Conservation (phyloP, 768 basidiomycete genomes). For the Trametes cingulata region DNA sequence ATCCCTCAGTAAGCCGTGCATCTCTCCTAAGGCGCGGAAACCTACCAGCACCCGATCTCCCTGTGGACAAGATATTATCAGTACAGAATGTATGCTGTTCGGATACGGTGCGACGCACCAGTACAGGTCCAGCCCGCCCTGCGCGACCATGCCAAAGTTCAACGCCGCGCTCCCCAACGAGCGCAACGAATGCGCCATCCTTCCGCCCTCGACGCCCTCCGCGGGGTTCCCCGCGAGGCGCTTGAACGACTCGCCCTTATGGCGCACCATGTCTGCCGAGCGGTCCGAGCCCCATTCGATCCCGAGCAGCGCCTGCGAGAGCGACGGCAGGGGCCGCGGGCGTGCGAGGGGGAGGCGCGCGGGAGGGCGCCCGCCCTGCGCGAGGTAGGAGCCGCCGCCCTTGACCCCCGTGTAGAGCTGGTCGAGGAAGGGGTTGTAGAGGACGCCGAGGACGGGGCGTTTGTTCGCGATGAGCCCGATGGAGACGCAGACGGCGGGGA, state of each 20-base stretch:
- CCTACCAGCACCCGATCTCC: conserved; percentile 79
- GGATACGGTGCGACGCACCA: conserved; percentile 53
- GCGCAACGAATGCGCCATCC: conserved; percentile 84
- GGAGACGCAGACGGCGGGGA: conserved; percentile 89
- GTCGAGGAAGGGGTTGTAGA: conserved; percentile 91
- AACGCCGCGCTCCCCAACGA: conserved; percentile 84
- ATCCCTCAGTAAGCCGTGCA: neutral
- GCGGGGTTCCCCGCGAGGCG: conserved; percentile 74
- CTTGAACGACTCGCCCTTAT: conserved; percentile 68
- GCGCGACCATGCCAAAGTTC: conserved; percentile 83
- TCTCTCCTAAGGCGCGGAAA: neutral
- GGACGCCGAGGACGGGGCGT: conserved; percentile 84
- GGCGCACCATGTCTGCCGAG: conserved; percentile 46
- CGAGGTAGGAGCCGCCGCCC: conserved; percentile 71
- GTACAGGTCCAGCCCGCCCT: conserved; percentile 85
- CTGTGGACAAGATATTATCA: conserved; percentile 33
- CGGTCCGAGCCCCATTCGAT: conserved; percentile 92
- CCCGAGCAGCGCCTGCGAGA: conserved; percentile 72
- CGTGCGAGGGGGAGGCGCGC: conserved; percentile 66
- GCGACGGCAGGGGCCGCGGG: conserved; percentile 68
- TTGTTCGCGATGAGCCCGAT: conserved; percentile 85
- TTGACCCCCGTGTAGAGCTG: conserved; percentile 81
- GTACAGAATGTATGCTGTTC: neutral
- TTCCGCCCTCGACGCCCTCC: conserved; percentile 62
- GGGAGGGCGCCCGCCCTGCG: conserved; percentile 50